Evolutionary conservation across 2,329 filamentous ascomycete genomes (phyloP).

Genomic region (Emmonsiellopsis sp.): DNA sequence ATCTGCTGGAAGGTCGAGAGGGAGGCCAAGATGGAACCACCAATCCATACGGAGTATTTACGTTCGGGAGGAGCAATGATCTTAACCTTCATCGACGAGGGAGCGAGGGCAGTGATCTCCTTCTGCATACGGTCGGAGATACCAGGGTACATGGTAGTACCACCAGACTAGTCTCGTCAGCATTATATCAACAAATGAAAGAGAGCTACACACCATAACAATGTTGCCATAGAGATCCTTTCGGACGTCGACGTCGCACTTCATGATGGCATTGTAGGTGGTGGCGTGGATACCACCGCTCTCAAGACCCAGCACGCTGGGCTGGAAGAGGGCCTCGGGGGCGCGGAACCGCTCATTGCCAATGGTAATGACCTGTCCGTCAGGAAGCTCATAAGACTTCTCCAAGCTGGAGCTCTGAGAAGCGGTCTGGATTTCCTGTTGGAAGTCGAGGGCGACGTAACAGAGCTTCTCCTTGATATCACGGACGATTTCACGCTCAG

Average conservation of each 20-base stretch:
- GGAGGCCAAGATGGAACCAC: constrained; percentile 99
- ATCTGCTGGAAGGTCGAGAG: constrained; percentile 99
- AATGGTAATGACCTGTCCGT: constrained; percentile 99
- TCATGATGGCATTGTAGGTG: constrained; percentile 99
- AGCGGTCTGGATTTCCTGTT: constrained; percentile 99
- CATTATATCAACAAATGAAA: constrained; percentile 1
- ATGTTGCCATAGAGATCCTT: constrained; percentile 99
- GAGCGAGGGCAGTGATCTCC: constrained; percentile 98
- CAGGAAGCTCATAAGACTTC: constrained; percentile 99
- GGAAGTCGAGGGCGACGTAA: constrained; percentile 99
- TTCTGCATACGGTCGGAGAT: constrained; percentile 99
- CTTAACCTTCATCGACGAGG: constrained; percentile 99
- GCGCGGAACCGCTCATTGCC: constrained; percentile 99
- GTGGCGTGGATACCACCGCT: constrained; percentile 98
- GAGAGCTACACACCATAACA: constrained; percentile 75
- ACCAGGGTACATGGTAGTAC: constrained; percentile 99
- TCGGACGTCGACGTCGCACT: constrained; percentile 99
- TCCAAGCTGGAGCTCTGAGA: constrained; percentile 97
- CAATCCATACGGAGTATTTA: constrained; percentile 99
- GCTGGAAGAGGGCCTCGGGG: constrained; percentile 99
- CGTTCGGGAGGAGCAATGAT: constrained; percentile 99
- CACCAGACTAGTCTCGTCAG: constrained; percentile 66
- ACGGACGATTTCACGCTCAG: constrained; percentile 99
- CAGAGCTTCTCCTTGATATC: constrained; percentile 99
- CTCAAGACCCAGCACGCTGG: constrained; percentile 95